These are phyloP conservation scores for Camelina sativa DNA, from an alignment of 345 rosid species.

Conservation along the genomic window DNA sequence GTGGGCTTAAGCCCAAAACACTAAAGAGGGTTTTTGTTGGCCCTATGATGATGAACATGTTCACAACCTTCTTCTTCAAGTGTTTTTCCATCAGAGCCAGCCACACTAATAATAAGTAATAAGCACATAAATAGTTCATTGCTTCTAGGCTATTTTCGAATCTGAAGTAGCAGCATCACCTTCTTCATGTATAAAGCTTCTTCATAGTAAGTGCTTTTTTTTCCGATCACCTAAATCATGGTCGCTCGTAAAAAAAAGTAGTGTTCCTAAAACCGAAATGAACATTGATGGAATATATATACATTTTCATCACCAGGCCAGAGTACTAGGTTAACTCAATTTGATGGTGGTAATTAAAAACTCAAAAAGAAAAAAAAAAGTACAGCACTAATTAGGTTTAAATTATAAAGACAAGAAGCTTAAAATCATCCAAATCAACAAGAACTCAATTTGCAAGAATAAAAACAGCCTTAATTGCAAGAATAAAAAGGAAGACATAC, in stretches of 20 bases:
- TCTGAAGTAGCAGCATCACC: neutral
- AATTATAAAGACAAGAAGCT: neutral
- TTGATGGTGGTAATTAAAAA: neutral
- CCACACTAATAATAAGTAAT: neutral
- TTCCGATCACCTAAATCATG: constrained; percentile 5
- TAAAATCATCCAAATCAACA: neutral
- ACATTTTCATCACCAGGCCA: neutral
- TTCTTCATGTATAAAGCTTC: constrained; percentile 1
- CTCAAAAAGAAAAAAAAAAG: neutral
- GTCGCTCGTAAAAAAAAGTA: neutral
- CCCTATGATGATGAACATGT: neutral
- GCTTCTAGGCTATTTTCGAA: constrained; percentile 1
- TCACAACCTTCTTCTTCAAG: constrained; percentile 1
- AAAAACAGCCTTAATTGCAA: neutral
- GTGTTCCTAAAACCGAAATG: neutral
- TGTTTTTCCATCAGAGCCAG: neutral
- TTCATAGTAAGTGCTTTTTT: neutral
- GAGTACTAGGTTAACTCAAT: neutral
- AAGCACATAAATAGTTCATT: neutral
- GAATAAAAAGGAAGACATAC: neutral
- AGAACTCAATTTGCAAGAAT: neutral
- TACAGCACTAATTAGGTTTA: neutral
- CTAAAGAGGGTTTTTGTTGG: neutral
- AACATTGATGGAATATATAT: neutral
- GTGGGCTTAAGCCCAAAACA: constrained; percentile 32